These are phyloP conservation scores for Taphrina wiesneri DNA, from an alignment of 1,139 yeast species.

Conservation along the genomic window DNA sequence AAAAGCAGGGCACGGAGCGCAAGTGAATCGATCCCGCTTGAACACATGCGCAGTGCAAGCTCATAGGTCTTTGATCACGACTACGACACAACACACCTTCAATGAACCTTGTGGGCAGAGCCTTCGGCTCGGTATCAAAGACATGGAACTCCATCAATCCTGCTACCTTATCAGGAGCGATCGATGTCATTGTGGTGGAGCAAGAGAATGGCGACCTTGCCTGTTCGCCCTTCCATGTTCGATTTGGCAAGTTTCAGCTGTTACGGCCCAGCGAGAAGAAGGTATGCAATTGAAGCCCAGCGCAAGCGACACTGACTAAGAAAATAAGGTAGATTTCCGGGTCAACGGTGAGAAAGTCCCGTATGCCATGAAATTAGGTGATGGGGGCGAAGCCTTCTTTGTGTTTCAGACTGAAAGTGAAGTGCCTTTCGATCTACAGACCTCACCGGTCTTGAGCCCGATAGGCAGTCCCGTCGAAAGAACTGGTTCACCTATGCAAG, in stretches of 20 bases:
- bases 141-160: conserved; percentile 98
- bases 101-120: conserved; percentile 30
- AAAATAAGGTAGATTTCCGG: conserved; percentile 55
- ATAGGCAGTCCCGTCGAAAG: conserved; percentile 45
- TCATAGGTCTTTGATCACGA: no score
- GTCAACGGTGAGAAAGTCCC: conserved; percentile 82
- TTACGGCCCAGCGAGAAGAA: conserved; percentile 95
- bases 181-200: conserved; percentile 95
- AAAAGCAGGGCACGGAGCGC: background rate
- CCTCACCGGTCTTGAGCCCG: conserved; percentile 92
- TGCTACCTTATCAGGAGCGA: conserved; percentile 75
- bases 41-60: background rate
- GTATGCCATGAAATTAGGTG: conserved; percentile 93
- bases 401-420: conserved; percentile 81
- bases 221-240: conserved; percentile 94
- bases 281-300: conserved; percentile 39
- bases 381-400: conserved; percentile 97
- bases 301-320: background rate
- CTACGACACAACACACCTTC: no score
- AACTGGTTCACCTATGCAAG: conserved; percentile 18
- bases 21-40: background rate
- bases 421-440: conserved; percentile 75
- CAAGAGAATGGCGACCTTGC: conserved; percentile 78
- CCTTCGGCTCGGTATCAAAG: conserved; percentile 58
- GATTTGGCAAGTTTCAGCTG: conserved; percentile 92